Evolutionary conservation across 2,329 filamentous ascomycete genomes (phyloP).

Genomic region (Emergomyces orientalis): DNA sequence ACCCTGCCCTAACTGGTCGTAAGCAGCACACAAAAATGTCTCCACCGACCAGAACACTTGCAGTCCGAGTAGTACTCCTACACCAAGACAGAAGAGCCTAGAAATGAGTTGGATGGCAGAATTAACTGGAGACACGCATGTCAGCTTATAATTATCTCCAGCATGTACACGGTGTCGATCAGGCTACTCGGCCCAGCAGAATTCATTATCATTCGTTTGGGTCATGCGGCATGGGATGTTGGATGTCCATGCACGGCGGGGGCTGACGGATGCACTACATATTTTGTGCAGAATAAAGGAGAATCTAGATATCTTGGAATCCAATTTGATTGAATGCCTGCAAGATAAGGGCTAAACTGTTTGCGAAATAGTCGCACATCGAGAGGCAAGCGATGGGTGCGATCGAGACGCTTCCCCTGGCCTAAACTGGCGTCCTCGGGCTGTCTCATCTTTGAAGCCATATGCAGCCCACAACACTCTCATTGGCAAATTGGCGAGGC

Average conservation of each 20-base stretch:
- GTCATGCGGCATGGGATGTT: not conserved
- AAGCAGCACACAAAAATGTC: not conserved
- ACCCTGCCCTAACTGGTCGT: not conserved
- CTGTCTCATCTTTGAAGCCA: constrained; percentile 5
- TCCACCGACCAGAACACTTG: not conserved
- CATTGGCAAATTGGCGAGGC: not conserved
- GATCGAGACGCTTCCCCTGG: constrained; percentile 6
- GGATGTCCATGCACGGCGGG: not conserved
- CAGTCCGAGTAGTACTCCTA: not conserved
- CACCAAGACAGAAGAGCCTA: not conserved
- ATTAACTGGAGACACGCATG: constrained; percentile 3
- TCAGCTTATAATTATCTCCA: not conserved
- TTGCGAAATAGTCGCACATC: not conserved
- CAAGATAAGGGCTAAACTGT: not conserved
- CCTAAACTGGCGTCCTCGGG: constrained; percentile 1
- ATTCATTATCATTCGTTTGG: not conserved
- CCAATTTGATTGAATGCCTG: not conserved
- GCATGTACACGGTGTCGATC: constrained; percentile 1
- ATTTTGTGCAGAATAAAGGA: not conserved
- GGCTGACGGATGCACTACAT: constrained; percentile 2
- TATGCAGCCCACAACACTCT: not conserved
- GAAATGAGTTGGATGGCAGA: not conserved
- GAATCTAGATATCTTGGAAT: not conserved
- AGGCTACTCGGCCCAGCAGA: not conserved
- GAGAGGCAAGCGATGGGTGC: not conserved